Percentiles rank a stretch among this genome's conserved stretches.
phyloP scores from a whole-genome alignment of 73 alveolate species.

The Stentor coeruleus region DNA sequence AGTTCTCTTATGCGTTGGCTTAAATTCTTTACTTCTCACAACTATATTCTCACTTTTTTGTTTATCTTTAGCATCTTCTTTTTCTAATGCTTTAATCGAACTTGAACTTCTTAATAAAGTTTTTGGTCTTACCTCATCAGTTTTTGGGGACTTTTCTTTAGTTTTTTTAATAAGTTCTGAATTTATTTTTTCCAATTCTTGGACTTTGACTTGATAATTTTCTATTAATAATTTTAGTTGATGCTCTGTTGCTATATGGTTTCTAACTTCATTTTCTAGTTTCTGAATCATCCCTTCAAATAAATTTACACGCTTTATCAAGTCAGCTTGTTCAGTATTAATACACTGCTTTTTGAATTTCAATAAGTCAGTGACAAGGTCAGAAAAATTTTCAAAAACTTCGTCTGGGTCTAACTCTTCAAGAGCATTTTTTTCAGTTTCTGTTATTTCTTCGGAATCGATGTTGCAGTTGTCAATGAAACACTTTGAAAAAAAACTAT shows the following conservation, averaged over 20 bases:
- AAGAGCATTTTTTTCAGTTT: not conserved
- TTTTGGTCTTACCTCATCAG: too few relatives aligned
- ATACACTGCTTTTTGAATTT: too few relatives aligned
- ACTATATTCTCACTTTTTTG: too few relatives aligned
- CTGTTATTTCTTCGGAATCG: not conserved
- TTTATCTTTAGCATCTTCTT: too few relatives aligned
- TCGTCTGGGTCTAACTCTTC: not conserved
- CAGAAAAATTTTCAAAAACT: not conserved
- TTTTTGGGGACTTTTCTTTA: too few relatives aligned
- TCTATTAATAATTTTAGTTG: not conserved
- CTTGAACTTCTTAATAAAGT: too few relatives aligned
- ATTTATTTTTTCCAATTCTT: not conserved
- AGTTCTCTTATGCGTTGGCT: too few relatives aligned
- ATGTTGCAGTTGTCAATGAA: not conserved
- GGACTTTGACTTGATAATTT: not conserved
- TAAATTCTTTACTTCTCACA: too few relatives aligned
- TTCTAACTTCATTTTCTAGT: not conserved
- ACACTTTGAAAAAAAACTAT: too few relatives aligned
- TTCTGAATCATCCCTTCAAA: not conserved
- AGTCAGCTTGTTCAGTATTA: not conserved
- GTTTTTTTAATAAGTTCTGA: too few relatives aligned
- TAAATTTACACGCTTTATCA: not conserved
- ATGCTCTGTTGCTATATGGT: not conserved
- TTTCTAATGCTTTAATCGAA: too few relatives aligned
- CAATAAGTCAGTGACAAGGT: not conserved